Percentiles rank a stretch among this genome's conserved stretches.
Evolutionary conservation across 2,329 filamentous ascomycete genomes (phyloP).

Genomic region (Phialophora tarda): DNA sequence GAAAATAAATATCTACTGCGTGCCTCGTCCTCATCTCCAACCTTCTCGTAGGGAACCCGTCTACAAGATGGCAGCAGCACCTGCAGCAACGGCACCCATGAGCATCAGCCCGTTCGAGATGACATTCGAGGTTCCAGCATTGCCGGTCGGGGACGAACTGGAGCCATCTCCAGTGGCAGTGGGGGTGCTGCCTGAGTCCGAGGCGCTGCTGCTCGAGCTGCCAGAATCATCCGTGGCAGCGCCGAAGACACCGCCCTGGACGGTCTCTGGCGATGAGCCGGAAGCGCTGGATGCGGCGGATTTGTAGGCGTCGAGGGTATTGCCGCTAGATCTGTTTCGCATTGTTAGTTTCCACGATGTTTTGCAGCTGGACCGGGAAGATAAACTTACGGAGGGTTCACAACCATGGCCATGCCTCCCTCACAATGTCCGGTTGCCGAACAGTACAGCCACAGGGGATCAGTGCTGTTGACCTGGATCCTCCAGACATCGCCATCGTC

Average conservation of each 20-base stretch:
- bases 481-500: constrained; percentile 47
- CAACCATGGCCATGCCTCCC: constrained; percentile 57
- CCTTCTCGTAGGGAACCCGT: background rate
- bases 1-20: constrained; percentile 6
- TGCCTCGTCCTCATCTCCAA: background rate
- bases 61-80: constrained; percentile 31
- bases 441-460: constrained; percentile 60
- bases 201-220: constrained; percentile 14
- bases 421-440: constrained; percentile 58
- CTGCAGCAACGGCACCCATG: constrained; percentile 30
- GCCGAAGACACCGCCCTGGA: constrained; percentile 34
- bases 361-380: background rate
- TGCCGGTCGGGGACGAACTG: constrained; percentile 19
- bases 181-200: background rate
- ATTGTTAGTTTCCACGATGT: background rate
- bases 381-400: constrained; percentile 53
- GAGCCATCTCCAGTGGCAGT: constrained; percentile 15
- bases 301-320: constrained; percentile 37
- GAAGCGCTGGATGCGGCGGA: constrained; percentile 28
- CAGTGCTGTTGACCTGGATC: constrained; percentile 52
- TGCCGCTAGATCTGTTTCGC: constrained; percentile 16
- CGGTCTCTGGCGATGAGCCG: constrained; percentile 27
- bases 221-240: constrained; percentile 13
- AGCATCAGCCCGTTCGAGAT: constrained; percentile 28
- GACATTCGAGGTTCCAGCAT: constrained; percentile 20